Evolutionary conservation across 2,329 filamentous ascomycete genomes (phyloP), one percentile per base, ranked within the genome.

Genomic region (Talaromyces sp.): DNA sequence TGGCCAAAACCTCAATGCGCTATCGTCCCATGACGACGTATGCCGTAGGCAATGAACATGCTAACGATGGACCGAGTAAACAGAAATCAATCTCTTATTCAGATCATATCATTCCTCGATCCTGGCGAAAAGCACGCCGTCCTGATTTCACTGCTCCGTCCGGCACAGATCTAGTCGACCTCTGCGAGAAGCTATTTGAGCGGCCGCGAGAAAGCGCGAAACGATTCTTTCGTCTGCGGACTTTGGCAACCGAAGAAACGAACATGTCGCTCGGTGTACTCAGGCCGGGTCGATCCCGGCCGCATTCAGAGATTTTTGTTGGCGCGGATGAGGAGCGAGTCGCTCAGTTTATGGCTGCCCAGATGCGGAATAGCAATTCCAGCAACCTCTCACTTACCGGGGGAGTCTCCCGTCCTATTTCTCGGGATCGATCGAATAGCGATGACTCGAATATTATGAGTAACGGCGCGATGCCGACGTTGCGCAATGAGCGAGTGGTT

Each of bases 401-500:
- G 2, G 49, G 27, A 27, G n/a, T 17, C 1, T 51, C 63, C 38
- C 49, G 69, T 15, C 69, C 71, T 25, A 68, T 69, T 40, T 68
- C 70, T 31, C 67, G 70, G 47, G 69, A 70, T 11, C 69, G 64
- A 17, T 62, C 68, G 19, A 68, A 64, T n/a, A 70, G 68, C 17
- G 53, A 71, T 5, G 66, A 71, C 5, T 69, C 73, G 47, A 74
- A 77, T 17, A 62, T 73, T 6, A 22, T 54, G n/a, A 54, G 43
- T 22, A 67, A 69, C 10, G 70, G 73, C 1, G 69, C 73, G 13
- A 75, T 79, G 51, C 75, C 77, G 2, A 68, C 74, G 10, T 68
- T 81, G 36, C 77, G 71, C 31, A 78, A 83, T 66, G 81, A 83
- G 70, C 82, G 80, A 69, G 76, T 80, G 15, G 75, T 83, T 51